These are phyloP conservation scores for Penicillium samsonianum DNA, from an alignment of 495 filamentous ascomycete genomes.

Conservation along the genomic window DNA sequence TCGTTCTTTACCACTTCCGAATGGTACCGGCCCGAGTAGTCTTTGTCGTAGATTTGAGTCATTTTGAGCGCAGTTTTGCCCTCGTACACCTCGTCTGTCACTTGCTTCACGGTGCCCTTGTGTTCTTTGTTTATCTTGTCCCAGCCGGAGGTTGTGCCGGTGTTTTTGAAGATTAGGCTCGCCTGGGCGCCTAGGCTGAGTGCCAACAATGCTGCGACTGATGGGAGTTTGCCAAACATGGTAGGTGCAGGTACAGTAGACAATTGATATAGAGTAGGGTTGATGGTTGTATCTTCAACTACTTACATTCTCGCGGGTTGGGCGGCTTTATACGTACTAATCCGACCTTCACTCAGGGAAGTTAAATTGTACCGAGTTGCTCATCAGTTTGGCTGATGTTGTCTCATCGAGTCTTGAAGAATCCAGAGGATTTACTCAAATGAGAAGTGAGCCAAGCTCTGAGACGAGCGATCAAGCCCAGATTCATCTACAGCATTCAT, in stretches of 20 bases:
- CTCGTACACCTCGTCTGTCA: constrained; percentile 48
- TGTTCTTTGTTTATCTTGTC: constrained; percentile 44
- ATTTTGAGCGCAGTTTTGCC: constrained; percentile 52
- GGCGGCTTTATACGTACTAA: not conserved
- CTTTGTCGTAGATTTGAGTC: constrained; percentile 52
- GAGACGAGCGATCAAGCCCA: too few relatives aligned
- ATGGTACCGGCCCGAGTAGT: constrained; percentile 54
- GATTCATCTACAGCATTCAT: too few relatives aligned
- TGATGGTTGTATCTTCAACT: not conserved
- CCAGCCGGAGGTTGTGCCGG: constrained; percentile 53
- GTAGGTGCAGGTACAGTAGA: not conserved
- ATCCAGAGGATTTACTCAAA: not conserved
- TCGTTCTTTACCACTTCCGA: constrained; percentile 52
- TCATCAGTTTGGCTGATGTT: not conserved
- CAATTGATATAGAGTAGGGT: not conserved
- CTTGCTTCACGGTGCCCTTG: constrained; percentile 47
- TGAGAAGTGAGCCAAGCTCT: too few relatives aligned
- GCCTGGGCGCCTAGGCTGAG: constrained; percentile 16
- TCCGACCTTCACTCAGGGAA: not conserved
- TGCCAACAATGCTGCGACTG: constrained; percentile 1
- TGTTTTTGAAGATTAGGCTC: constrained; percentile 50
- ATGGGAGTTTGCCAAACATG: constrained; percentile 2
- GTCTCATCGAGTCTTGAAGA: not conserved
- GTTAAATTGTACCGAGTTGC: not conserved
- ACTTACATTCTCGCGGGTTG: not conserved